phyloP scores from a whole-genome alignment of 192 early-diverging fungal species.

The Podila verticillata region DNA sequence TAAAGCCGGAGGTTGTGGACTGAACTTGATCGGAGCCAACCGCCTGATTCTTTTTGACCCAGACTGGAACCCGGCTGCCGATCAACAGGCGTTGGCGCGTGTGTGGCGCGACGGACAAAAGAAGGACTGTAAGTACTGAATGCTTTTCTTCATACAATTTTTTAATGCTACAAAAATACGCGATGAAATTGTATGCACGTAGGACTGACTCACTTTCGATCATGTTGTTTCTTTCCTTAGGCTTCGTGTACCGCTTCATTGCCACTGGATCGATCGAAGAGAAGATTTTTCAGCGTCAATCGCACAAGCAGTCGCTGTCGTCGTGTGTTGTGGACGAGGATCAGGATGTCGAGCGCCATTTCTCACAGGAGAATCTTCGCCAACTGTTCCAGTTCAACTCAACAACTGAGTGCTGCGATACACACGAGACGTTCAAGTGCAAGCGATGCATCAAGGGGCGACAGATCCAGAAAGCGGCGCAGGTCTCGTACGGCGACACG shows the following conservation, averaged over 20 bases:
- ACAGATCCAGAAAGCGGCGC: slow-evolving; percentile 72
- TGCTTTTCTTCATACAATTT: no score
- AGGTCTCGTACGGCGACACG: slow-evolving; percentile 82
- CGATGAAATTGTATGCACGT: no score
- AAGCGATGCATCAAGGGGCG: slow-evolving; percentile 85
- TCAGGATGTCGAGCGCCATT: slow-evolving; percentile 92
- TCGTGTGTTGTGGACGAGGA: slow-evolving; percentile 97
- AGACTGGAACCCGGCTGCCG: slow-evolving; percentile 98
- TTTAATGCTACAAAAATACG: no score
- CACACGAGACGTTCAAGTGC: slow-evolving; percentile 98
- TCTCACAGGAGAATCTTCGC: slow-evolving; percentile 87
- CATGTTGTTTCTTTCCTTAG: slow-evolving; percentile 45
- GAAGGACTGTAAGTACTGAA: slow-evolving; percentile 65
- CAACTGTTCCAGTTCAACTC: slow-evolving; percentile 89
- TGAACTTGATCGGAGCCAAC: slow-evolving; percentile 99
- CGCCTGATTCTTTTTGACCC: slow-evolving; percentile 95
- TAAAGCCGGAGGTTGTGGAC: slow-evolving; percentile 98
- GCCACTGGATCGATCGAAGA: slow-evolving; percentile 99
- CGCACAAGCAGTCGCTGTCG: slow-evolving; percentile 85
- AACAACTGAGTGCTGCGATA: slow-evolving; percentile 77
- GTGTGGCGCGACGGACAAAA: slow-evolving; percentile 91
- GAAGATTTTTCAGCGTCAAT: slow-evolving; percentile 97
- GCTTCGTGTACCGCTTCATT: slow-evolving; percentile 98
- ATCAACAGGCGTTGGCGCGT: slow-evolving; percentile 91
- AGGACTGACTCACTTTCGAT: not conserved